A percentile compares a stretch with the other conserved stretches of the same genome.
phyloP scores from a whole-genome alignment of 2,329 filamentous ascomycete genomes.

The Talaromyces marneffei region DNA sequence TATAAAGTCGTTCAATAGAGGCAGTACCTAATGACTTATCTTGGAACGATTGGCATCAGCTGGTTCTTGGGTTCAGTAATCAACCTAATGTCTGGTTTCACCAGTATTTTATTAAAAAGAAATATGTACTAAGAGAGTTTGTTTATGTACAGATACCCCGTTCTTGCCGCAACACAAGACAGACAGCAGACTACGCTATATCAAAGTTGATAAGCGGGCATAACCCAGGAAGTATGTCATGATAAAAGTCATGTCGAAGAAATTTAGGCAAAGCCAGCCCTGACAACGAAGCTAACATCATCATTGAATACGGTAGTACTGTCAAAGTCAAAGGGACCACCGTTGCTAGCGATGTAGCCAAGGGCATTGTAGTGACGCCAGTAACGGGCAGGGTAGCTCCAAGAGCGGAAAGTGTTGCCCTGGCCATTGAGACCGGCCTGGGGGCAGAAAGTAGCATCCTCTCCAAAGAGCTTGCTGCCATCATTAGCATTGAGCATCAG shows the following conservation, averaged over 20 bases:
- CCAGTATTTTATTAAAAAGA: not conserved
- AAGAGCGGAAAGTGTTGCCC: constrained; percentile 51
- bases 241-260: not conserved
- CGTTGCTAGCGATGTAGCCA: constrained; percentile 49
- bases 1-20: not conserved
- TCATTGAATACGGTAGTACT: constrained; percentile 44
- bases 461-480: constrained; percentile 50
- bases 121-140: not conserved
- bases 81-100: not conserved
- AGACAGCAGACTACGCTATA: not conserved
- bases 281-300: constrained; percentile 50
- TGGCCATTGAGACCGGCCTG: constrained; percentile 47
- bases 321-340: constrained; percentile 54
- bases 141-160: not conserved
- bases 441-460: constrained; percentile 60
- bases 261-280: constrained; percentile 40
- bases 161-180: not conserved
- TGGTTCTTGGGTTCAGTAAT: no score
- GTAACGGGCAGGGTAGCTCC: constrained; percentile 56
- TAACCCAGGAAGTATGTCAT: not conserved
- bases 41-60: not conserved
- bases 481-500: constrained; percentile 50
- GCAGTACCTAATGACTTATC: not conserved
- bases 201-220: not conserved
- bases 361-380: constrained; percentile 50